phyloP scores from a whole-genome alignment of 352 stramenopile genomes.

The Phytopythium delawarense region DNA sequence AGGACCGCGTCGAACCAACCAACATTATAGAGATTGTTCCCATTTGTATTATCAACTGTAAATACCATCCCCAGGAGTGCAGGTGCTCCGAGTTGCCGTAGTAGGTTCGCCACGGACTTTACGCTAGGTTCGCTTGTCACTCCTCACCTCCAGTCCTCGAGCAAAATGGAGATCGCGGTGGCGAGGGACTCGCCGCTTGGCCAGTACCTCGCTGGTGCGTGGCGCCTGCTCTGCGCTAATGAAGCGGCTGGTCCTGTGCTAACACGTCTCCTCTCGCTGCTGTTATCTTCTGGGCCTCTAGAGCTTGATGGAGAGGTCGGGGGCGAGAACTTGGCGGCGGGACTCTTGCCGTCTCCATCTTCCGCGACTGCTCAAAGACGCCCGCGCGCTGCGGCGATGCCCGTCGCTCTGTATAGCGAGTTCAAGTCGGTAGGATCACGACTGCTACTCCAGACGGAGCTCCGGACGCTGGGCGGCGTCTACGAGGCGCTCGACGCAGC shows the following conservation, averaged over 20 bases:
- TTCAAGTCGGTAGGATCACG: background rate
- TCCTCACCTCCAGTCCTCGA: background rate
- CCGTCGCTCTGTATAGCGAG: background rate
- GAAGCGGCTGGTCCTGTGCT: too few species aligned
- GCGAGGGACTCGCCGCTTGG: slow-evolving; percentile 40
- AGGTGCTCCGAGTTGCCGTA: background rate
- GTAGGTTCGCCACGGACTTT: background rate
- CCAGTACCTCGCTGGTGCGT: slow-evolving; percentile 48
- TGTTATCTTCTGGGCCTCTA: background rate
- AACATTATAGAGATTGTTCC: too few species aligned
- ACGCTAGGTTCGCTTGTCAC: background rate
- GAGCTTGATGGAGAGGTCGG: slow-evolving; percentile 6
- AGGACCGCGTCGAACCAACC: background rate
- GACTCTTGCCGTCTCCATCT: background rate
- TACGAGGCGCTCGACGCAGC: slow-evolving; percentile 1
- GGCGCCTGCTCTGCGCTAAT: background rate
- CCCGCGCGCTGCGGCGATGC: background rate
- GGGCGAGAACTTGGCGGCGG: background rate
- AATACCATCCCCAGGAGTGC: too few species aligned
- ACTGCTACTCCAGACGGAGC: background rate
- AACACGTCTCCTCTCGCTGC: too few species aligned
- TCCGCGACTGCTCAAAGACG: background rate
- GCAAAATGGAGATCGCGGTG: slow-evolving; percentile 45
- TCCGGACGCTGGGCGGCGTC: background rate
- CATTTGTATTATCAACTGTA: too few species aligned